Evolutionary conservation across 805 yeast genomes (phyloP), one percentile per base, ranked within the genome.

Genomic region (Candida ulmi): DNA sequence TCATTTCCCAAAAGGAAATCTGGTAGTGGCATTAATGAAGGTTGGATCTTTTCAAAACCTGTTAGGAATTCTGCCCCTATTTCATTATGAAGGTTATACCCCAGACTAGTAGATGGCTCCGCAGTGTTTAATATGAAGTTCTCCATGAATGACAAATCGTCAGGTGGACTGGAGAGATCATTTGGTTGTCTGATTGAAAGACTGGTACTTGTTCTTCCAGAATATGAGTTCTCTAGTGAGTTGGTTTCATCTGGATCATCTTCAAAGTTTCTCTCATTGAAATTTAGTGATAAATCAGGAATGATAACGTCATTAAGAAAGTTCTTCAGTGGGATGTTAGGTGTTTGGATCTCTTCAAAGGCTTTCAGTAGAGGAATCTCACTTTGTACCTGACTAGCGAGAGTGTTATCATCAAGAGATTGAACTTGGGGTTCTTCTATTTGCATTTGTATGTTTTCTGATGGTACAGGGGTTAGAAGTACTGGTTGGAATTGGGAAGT

Each of bases 1-100:
- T 86, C 83, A 12, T 78, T 81, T 39, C 74, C 69, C 15, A 72
- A 55, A 12, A 83, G 60, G 6, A 80, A 52, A 41, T 78, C 85
- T 0, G 93, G 90, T 5, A 80, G 54, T 2, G 80, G 78, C 1
- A 21, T 3, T 13, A 41, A 11, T 19, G 38, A 28, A 4, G 24
- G 19, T 17, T 25, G 35, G 3, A 45, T 23, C 7, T 27, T 11
- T 19, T 43, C 51, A 16, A 47, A 47, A 9, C 47, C 37, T 4
- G 39, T 32, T 33, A 21, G 11, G 23, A n/a, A 18, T 15, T 13
- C 9, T 16, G 21, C 8, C 13, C n/a, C 15, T 4, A 30, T 6
- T 7, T 33, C 30, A 33, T n/a, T n/a, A n/a, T n/a, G n/a, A n/a
- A n/a, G n/a, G n/a, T n/a, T n/a, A n/a, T n/a, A n/a, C n/a, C n/a